Conservation (phyloP, 257 asterid species). For the Jacaranda mimosifolia region DNA sequence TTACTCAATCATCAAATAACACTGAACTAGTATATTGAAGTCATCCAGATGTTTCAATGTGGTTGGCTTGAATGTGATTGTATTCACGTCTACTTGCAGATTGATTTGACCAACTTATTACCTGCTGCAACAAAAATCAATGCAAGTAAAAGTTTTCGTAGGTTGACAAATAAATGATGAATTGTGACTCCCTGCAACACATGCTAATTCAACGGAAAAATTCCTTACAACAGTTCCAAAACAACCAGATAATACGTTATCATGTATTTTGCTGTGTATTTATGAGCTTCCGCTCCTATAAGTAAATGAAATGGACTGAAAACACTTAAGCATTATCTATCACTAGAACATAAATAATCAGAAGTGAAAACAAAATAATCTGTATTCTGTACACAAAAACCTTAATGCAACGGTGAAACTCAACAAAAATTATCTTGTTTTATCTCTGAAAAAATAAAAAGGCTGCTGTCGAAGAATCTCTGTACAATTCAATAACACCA, state of each 20-base stretch:
- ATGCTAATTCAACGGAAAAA: not conserved
- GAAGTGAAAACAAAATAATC: slow-evolving; percentile 1
- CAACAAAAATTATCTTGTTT: not conserved
- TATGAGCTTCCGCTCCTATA: not conserved
- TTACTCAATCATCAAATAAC: slow-evolving; percentile 22
- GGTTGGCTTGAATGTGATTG: not conserved
- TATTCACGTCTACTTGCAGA: not conserved
- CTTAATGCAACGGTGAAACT: not conserved
- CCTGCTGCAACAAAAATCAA: not conserved
- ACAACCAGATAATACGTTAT: slow-evolving; percentile 5
- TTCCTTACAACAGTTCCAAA: not conserved
- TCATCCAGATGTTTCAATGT: not conserved
- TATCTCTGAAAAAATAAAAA: not conserved
- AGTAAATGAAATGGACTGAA: slow-evolving; percentile 8
- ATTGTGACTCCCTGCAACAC: not conserved
- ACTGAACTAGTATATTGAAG: not conserved
- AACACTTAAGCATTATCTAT: not conserved
- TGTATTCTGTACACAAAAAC: not conserved
- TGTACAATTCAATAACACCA: not conserved
- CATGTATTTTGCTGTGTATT: not conserved
- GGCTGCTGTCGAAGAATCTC: not conserved
- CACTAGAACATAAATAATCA: not conserved
- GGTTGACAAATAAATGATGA: slow-evolving; percentile 14
- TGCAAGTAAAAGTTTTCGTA: not conserved
- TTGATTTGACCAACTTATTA: not conserved